phyloP scores from a whole-genome alignment of 805 yeast species.

The Yamadazyma phyllophila region DNA sequence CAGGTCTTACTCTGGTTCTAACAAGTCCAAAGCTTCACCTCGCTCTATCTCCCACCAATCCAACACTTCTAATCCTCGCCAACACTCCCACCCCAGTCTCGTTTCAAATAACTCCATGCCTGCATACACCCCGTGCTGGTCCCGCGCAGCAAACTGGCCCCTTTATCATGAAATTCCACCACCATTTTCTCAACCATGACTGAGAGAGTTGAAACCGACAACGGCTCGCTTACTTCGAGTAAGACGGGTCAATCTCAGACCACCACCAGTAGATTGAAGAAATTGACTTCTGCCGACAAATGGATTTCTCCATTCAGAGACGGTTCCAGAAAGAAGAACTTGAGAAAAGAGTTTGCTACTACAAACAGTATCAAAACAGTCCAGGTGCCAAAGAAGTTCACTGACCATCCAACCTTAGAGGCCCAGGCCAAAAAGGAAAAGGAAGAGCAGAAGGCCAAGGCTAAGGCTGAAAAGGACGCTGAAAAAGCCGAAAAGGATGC shows the following conservation, averaged over 20 bases:
- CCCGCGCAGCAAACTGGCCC: slow-evolving; percentile 2
- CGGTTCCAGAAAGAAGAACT: slow-evolving; percentile 25
- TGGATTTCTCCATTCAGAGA: slow-evolving; percentile 46
- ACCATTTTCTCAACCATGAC: slow-evolving; percentile 8
- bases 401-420: slow-evolving; percentile 42
- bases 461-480: slow-evolving; percentile 13
- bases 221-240: slow-evolving; percentile 7
- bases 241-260: slow-evolving; percentile 4
- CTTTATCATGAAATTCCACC: slow-evolving; percentile 7
- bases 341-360: slow-evolving; percentile 33
- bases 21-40: too few relatives aligned
- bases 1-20: too few relatives aligned
- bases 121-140: neutral
- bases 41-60: too few relatives aligned
- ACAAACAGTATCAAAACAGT: slow-evolving; percentile 31
- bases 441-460: slow-evolving; percentile 8
- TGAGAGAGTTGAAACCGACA: slow-evolving; percentile 10
- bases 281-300: slow-evolving; percentile 28
- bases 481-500: slow-evolving; percentile 20
- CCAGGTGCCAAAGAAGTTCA: slow-evolving; percentile 40
- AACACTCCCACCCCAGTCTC: too few relatives aligned
- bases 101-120: neutral
- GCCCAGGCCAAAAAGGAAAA: slow-evolving; percentile 24
- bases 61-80: too few relatives aligned
- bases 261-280: slow-evolving; percentile 21